Evolutionary conservation across 2,329 filamentous ascomycete species (phyloP), one percentile per base, ranked within the genome.

Genomic region (Diaporthe vaccinii): DNA sequence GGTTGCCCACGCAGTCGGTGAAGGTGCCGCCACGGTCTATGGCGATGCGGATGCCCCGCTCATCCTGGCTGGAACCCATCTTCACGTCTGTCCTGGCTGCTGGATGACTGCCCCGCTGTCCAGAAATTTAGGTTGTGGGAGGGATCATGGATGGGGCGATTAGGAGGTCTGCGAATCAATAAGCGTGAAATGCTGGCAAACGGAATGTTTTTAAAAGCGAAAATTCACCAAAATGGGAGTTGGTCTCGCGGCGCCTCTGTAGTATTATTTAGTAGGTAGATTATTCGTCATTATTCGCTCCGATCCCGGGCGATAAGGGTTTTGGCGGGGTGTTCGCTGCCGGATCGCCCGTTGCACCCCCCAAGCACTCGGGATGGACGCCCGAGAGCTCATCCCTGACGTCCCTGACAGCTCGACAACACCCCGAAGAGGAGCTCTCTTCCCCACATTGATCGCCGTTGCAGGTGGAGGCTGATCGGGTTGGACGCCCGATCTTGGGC

Each of bases 1-100:
- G 90, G 80, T 96, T 96, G 78, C 95, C 95, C 28, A 98, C 94
- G 82, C 95, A 98, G 85, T 98, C 95, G 53, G 95, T 98, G 83
- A 98, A 98, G 39, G 95, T 98, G 75, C 95, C 95, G 78, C 95
- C 95, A 76, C 95, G 92, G 80, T 91, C 89, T 75, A 95, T 95
- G 78, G 93, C 93, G 79, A 95, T 95, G 81, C 93, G 91, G 79
- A 95, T 92, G 74, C 93, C 92, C 77, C 91, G 89, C 78, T 84
- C 81, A 67, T 82, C 84, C 28, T 80, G 72, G 68, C 78, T 74
- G 25, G 83, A 79, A 61, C 82, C 79, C 86, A 88, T 87, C 17
- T 41, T 78, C 25, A 25, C n/a, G 34, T 53, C 22, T 51, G 57
- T 20, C 34, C 25, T 69, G 31, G 17, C 34, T 28, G 49, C 34